A percentile compares a stretch with the other conserved stretches of the same genome.
Conservation (phyloP, 148 eudicot genomes). For the Dysphania ambrosioides region DNA sequence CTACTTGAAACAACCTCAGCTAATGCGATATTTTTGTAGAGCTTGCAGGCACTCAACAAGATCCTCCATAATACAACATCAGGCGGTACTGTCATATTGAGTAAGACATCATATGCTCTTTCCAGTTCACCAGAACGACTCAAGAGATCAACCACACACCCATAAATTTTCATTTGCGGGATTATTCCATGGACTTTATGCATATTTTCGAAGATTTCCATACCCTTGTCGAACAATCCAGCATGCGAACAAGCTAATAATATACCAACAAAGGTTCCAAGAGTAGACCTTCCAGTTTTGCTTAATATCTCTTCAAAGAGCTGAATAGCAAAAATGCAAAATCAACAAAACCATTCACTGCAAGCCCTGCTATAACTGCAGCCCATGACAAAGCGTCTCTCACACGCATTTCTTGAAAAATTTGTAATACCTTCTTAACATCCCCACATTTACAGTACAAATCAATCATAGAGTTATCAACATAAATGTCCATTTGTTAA, state of each 20-base stretch:
- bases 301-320: constrained; percentile 53
- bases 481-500: constrained; percentile 53
- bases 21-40: constrained; percentile 50
- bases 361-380: constrained; percentile 65
- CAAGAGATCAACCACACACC: constrained; percentile 77
- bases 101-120: constrained; percentile 61
- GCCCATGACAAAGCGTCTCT: constrained; percentile 69
- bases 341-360: constrained; percentile 56
- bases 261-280: constrained; percentile 65
- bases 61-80: constrained; percentile 67
- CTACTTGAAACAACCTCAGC: constrained; percentile 54
- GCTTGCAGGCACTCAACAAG: constrained; percentile 63
- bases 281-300: constrained; percentile 39
- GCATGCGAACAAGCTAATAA: constrained; percentile 70
- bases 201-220: constrained; percentile 57
- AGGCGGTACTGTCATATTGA: constrained; percentile 47
- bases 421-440: constrained; percentile 43
- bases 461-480: constrained; percentile 61
- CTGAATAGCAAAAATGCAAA: constrained; percentile 43
- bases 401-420: constrained; percentile 54
- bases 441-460: constrained; percentile 82
- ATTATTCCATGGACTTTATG: constrained; percentile 40
- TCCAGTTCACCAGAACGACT: constrained; percentile 57
- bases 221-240: constrained; percentile 64
- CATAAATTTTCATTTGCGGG: constrained; percentile 78